These are phyloP conservation scores for Nannochloropsis oceanica DNA, from an alignment of 108 stramenopile genomes.

Conservation along the genomic window DNA sequence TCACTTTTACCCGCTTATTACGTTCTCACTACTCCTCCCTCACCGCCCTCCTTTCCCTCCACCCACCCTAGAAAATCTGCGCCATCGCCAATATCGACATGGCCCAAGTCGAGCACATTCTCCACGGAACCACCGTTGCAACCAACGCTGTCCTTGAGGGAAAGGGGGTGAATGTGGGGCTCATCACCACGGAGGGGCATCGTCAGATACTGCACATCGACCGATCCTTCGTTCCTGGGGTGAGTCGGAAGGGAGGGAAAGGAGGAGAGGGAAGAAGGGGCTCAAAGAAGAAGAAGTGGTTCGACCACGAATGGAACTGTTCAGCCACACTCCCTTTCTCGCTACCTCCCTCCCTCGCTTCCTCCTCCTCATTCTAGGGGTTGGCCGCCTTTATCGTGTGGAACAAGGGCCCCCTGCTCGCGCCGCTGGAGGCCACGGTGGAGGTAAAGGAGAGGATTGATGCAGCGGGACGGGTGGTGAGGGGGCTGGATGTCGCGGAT, in stretches of 20 bases:
- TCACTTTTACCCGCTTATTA: too few species aligned
- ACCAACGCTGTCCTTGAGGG: background rate
- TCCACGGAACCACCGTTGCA: background rate
- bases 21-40: too few species aligned
- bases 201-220: background rate
- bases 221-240: background rate
- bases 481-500: background rate
- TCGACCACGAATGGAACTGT: too few species aligned
- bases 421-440: background rate
- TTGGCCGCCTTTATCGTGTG: background rate
- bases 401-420: background rate
- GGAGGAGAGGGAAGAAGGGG: too few species aligned
- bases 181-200: background rate
- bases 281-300: too few species aligned
- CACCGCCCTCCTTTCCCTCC: background rate
- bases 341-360: too few species aligned
- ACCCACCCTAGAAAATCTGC: background rate
- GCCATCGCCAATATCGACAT: background rate
- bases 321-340: too few species aligned
- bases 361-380: background rate
- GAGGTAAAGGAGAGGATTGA: background rate
- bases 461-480: background rate
- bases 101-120: background rate
- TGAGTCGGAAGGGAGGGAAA: too few species aligned
- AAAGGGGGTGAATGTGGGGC: background rate